These are phyloP conservation scores for Euphorbia celastroides DNA, from an alignment of 441 rosid genomes.

Conservation along the genomic window DNA sequence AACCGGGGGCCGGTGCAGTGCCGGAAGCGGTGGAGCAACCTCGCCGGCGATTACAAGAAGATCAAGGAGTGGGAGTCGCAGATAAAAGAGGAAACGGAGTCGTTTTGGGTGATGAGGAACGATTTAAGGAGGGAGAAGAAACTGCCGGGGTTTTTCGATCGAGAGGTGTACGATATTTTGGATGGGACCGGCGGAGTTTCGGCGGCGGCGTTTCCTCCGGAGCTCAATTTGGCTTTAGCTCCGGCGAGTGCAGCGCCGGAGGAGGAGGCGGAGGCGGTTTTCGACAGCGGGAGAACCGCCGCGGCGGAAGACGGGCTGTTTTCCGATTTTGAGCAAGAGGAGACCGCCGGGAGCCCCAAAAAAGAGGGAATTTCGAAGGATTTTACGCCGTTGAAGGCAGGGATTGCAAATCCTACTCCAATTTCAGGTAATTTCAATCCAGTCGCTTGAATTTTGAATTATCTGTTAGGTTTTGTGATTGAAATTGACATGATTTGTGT, in stretches of 20 bases:
- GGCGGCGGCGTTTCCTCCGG: conserved; percentile 17
- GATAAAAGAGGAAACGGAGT: conserved; percentile 60
- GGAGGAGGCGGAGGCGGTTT: conserved; percentile 34
- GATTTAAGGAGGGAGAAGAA: conserved; percentile 81
- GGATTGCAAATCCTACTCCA: conserved; percentile 38
- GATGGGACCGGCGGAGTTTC: conserved; percentile 43
- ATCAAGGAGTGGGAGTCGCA: conserved; percentile 88
- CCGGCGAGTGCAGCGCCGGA: conserved; percentile 25
- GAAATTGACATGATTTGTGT: conserved; percentile 9
- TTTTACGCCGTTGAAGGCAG: conserved; percentile 16
- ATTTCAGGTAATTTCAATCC: conserved; percentile 37
- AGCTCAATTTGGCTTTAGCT: conserved; percentile 45
- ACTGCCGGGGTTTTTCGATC: conserved; percentile 90
- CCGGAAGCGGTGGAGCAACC: conserved; percentile 95
- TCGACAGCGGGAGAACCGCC: conserved; percentile 64
- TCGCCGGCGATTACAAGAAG: conserved; percentile 90
- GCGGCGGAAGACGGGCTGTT: conserved; percentile 68
- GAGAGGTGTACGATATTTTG: conserved; percentile 81
- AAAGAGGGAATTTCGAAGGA: conserved; percentile 30
- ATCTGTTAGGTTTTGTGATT: not conserved
- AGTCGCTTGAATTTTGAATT: not conserved
- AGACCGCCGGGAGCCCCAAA: conserved; percentile 39
- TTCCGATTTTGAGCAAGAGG: conserved; percentile 72
- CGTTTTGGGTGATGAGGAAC: conserved; percentile 95
- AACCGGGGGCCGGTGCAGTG: conserved; percentile 99